Evolutionary conservation across 2,329 filamentous ascomycete species (phyloP), one percentile per base, ranked within the genome.

Genomic region (Bipolaris cookei): DNA sequence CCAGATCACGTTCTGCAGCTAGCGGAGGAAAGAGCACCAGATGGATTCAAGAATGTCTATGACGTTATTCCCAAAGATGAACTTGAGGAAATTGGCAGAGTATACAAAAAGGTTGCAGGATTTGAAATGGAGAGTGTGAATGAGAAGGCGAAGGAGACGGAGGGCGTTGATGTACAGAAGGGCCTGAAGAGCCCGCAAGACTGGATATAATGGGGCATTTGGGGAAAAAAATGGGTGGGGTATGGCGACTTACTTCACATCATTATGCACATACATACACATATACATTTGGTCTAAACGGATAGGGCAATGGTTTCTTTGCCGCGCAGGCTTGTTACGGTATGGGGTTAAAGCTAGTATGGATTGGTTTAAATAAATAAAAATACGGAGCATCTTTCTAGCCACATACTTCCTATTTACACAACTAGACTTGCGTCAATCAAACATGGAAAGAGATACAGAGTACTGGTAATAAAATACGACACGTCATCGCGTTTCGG

Each of bases 101-200:
- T 62, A 7, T 71, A 71, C 14, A 81, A 81, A 58, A 72, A 75
- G 34, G 67, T 81, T 39, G 79, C 79, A 6, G 79, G 79, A 1
- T 81, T 81, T 55, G 79, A 82, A 62, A 79, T 77, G 69, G 77
- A 80, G 3, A 75, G 66, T 34, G 78, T 81, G 3, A 82, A 81
- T 54, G 61, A 58, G 21, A 78, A 75, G 59, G 78, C 78, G 20
- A 69, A 42, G 30, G 66, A 73, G 54, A 80, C 77, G 1, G 70
- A 78, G 41, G 68, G 58, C 0, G 48, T 63, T 34, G 56, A 59
- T 20, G 56, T 56, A 34, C 59, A 28, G 18, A 56, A 60, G 25
- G 55, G 59, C 8, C 37, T 70, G 43, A 63, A 51, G 37, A 70
- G 68, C 21, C 67, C 66, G 1, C 41, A 20, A 18, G 64, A 62